Evolutionary conservation across 495 filamentous ascomycete genomes (phyloP).

Genomic region (Cercophora sp.): DNA sequence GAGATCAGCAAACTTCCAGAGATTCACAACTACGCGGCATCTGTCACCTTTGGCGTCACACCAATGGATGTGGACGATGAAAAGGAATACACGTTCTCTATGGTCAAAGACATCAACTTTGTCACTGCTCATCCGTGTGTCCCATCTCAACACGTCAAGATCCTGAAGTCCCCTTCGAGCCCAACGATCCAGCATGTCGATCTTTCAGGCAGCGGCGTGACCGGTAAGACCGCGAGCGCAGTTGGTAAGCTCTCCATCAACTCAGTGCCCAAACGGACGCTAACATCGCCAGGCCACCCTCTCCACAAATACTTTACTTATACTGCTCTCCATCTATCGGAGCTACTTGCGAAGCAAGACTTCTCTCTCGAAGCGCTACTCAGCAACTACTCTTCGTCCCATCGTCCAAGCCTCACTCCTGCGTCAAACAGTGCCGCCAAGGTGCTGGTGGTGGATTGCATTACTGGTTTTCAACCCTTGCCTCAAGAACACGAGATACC

Average conservation of each 20-base stretch:
- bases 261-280: not conserved
- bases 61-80: conserved; percentile 32
- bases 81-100: conserved; percentile 40
- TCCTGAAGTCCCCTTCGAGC: conserved; percentile 45
- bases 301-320: conserved; percentile 61
- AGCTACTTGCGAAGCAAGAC: conserved; percentile 43
- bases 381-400: conserved; percentile 28
- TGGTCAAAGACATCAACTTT: conserved; percentile 63
- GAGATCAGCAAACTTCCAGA: conserved; percentile 32
- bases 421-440: conserved; percentile 28
- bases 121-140: conserved; percentile 63
- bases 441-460: conserved; percentile 53
- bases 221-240: conserved; percentile 36
- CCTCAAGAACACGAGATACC: conserved; percentile 35
- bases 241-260: conserved; percentile 29
- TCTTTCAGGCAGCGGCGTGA: conserved; percentile 36
- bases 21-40: conserved; percentile 47
- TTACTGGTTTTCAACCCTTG: conserved; percentile 43
- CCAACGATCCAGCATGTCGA: conserved; percentile 51
- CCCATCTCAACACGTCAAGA: conserved; percentile 49
- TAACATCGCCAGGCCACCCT: conserved; percentile 52
- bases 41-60: conserved; percentile 49
- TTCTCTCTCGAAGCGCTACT: conserved; percentile 41
- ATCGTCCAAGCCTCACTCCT: conserved; percentile 26
- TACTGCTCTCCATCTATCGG: conserved; percentile 48